A percentile compares a stretch with the other conserved stretches of the same genome.
These are phyloP conservation scores for Batrachochytrium dendrobatidis DNA, from an alignment of 371 early-diverging fungal genomes.

Conservation along the genomic window DNA sequence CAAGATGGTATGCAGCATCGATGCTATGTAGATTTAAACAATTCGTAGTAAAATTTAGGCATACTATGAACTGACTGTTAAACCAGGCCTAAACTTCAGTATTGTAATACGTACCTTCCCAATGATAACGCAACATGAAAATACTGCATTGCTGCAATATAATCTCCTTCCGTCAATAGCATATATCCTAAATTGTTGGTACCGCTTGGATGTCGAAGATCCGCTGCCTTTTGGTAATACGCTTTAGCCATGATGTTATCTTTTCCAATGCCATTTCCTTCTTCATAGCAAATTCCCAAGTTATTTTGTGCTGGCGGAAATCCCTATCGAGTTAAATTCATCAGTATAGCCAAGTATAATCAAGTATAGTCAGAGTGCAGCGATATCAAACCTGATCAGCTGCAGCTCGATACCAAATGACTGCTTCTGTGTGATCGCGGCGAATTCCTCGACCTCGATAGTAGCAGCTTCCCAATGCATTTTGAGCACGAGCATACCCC, in stretches of 20 bases:
- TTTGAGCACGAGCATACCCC: conserved; percentile 29
- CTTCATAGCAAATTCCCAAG: conserved; percentile 52
- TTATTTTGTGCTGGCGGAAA: conserved; percentile 41
- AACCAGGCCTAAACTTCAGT: too few species aligned
- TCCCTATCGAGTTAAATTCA: conserved; percentile 28
- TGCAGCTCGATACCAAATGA: conserved; percentile 34
- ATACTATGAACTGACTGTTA: too few species aligned
- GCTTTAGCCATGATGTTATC: conserved; percentile 34
- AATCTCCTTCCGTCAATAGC: conserved; percentile 32
- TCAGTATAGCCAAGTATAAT: conserved; percentile 12
- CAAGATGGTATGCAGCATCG: conserved; percentile 36
- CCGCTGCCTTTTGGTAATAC: conserved; percentile 40
- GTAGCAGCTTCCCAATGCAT: conserved; percentile 38
- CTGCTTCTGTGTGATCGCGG: conserved; percentile 37
- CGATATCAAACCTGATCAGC: conserved; percentile 30
- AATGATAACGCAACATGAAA: conserved; percentile 36
- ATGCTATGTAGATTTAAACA: conserved; percentile 6
- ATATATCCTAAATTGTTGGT: conserved; percentile 45
- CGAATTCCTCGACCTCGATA: conserved; percentile 40
- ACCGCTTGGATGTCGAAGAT: conserved; percentile 36
- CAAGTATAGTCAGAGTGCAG: conserved; percentile 6
- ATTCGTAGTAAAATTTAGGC: conserved; percentile 3
- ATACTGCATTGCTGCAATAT: conserved; percentile 26
- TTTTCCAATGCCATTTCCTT: conserved; percentile 42
- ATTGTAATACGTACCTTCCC: conserved; percentile 29